phyloP scores from a whole-genome alignment of 2,329 filamentous ascomycete species.

The Penicillium rolfsii region DNA sequence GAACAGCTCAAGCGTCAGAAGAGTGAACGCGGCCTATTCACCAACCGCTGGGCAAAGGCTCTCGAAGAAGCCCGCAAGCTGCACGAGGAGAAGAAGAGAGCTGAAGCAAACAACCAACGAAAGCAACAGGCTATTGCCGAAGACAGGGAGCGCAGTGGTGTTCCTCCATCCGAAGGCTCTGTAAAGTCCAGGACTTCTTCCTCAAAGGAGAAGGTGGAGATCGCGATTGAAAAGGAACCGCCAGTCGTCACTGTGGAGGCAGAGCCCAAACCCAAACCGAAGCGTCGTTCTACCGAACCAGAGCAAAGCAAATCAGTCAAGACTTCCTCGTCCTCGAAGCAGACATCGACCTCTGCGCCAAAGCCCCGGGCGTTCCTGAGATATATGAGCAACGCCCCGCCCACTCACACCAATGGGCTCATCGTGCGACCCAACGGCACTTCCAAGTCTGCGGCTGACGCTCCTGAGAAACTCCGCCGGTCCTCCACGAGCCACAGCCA shows the following conservation, averaged over 20 bases:
- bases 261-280: slow-evolving; percentile 13
- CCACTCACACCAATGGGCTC: slow-evolving; percentile 42
- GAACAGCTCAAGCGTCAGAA: slow-evolving; percentile 38
- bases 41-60: slow-evolving; percentile 40
- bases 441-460: slow-evolving; percentile 35
- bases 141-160: slow-evolving; percentile 29
- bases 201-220: slow-evolving; percentile 10
- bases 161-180: slow-evolving; percentile 17
- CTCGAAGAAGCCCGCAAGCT: slow-evolving; percentile 42
- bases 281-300: slow-evolving; percentile 22
- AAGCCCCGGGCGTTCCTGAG: slow-evolving; percentile 35
- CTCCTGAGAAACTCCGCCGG: slow-evolving; percentile 35
- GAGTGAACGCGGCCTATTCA: slow-evolving; percentile 38
- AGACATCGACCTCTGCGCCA: slow-evolving; percentile 23
- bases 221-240: slow-evolving; percentile 15
- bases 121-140: slow-evolving; percentile 25
- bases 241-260: slow-evolving; percentile 1
- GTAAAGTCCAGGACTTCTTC: slow-evolving; percentile 24
- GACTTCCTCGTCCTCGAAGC: slow-evolving; percentile 35
- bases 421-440: slow-evolving; percentile 43
- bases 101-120: slow-evolving; percentile 25
- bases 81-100: slow-evolving; percentile 39
- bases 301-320: slow-evolving; percentile 29
- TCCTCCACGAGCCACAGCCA: slow-evolving; percentile 39
- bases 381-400: slow-evolving; percentile 47